phyloP scores from a whole-genome alignment of 148 eudicot genomes.

The Amaranthus cruentus region DNA sequence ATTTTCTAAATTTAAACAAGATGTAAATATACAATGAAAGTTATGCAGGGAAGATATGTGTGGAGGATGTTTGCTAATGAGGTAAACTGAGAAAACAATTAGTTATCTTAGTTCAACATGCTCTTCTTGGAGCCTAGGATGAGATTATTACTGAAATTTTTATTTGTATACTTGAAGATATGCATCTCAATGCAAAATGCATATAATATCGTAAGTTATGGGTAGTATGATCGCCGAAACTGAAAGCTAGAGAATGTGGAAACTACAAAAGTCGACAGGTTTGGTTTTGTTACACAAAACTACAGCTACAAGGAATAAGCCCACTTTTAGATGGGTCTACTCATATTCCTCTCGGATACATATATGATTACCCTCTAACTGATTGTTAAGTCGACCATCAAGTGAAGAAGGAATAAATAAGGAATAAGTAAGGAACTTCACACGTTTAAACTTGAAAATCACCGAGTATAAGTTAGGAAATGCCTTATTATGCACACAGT shows the following conservation, averaged over 20 bases:
- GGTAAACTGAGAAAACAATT: too few species aligned
- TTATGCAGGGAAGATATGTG: background rate
- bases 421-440: too few species aligned
- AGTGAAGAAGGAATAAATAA: background rate
- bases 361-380: background rate
- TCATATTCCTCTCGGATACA: background rate
- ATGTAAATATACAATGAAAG: too few species aligned
- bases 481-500: too few species aligned
- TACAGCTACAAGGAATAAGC: background rate
- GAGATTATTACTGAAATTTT: background rate
- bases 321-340: background rate
- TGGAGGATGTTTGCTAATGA: background rate
- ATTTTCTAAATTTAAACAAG: too few species aligned
- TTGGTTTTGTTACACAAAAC: background rate
- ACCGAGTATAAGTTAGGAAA: too few species aligned
- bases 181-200: too few species aligned
- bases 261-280: background rate
- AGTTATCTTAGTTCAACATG: background rate
- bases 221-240: background rate
- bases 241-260: background rate
- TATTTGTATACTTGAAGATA: background rate
- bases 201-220: too few species aligned
- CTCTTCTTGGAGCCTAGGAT: background rate
- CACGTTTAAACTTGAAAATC: too few species aligned
- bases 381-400: background rate